Evolutionary conservation across 1,284 basidiomycete species (phyloP).

Genomic region (Porogramme epimiltina): DNA sequence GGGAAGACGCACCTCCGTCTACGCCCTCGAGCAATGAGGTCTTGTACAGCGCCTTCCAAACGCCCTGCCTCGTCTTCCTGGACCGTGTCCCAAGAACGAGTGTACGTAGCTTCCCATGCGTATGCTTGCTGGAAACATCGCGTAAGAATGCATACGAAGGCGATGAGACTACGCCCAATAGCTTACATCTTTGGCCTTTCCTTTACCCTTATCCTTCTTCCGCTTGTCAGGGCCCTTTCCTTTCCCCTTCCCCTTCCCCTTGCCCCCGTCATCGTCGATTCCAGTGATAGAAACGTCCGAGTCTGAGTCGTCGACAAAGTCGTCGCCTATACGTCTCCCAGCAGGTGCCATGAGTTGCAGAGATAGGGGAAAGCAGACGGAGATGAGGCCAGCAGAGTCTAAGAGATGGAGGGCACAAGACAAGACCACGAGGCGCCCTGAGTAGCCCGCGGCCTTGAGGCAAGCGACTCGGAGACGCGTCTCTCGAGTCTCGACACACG

Average conservation of each 20-base stretch:
- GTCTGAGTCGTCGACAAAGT: slow-evolving; percentile 53
- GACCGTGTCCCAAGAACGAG: slow-evolving; percentile 95
- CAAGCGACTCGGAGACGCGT: too few relatives aligned
- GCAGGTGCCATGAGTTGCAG: too few relatives aligned
- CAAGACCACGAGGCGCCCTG: too few relatives aligned
- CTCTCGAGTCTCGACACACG: too few relatives aligned
- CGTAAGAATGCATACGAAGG: not conserved
- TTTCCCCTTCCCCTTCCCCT: slow-evolving; percentile 45
- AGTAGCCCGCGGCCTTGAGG: too few relatives aligned
- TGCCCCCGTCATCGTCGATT: slow-evolving; percentile 43
- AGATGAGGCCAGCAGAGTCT: too few relatives aligned
- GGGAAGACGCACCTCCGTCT: slow-evolving; percentile 67
- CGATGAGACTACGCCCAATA: not conserved
- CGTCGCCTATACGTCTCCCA: slow-evolving; percentile 26
- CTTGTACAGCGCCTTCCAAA: slow-evolving; percentile 87
- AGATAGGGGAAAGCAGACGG: too few relatives aligned
- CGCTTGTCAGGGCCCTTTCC: slow-evolving; percentile 42
- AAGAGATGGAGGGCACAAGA: too few relatives aligned
- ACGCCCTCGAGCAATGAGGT: slow-evolving; percentile 83
- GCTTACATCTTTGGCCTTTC: slow-evolving; percentile 55
- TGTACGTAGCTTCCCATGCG: slow-evolving; percentile 96
- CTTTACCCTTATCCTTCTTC: slow-evolving; percentile 50
- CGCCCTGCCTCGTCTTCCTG: slow-evolving; percentile 95
- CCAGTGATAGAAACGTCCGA: slow-evolving; percentile 42
- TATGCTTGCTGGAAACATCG: slow-evolving; percentile 63